These are phyloP conservation scores for Talaromyces sp. DNA, from an alignment of 2,329 filamentous ascomycete genomes.

Conservation along the genomic window DNA sequence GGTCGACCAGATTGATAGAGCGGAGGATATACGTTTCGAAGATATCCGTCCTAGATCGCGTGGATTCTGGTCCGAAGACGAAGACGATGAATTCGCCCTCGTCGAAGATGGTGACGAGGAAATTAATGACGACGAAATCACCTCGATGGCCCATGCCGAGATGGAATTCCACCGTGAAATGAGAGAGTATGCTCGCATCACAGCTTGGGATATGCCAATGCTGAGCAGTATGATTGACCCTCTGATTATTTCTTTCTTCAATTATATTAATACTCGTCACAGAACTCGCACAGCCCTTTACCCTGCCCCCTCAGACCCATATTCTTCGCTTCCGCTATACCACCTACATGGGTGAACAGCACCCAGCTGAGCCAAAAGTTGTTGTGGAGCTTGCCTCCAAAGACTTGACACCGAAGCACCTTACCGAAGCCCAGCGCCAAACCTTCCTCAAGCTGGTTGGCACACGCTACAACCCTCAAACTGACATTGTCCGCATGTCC, in stretches of 20 bases:
- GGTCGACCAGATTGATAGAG: conserved; percentile 36
- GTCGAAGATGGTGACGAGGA: conserved; percentile 59
- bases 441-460: conserved; percentile 91
- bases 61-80: conserved; percentile 51
- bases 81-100: conserved; percentile 46
- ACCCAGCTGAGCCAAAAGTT: conserved; percentile 91
- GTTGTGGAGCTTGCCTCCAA: conserved; percentile 82
- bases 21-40: conserved; percentile 19
- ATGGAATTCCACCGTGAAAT: conserved; percentile 86
- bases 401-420: conserved; percentile 64
- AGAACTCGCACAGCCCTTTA: conserved; percentile 86
- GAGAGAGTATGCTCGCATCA: conserved; percentile 81
- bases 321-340: conserved; percentile 95
- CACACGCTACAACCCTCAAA: conserved; percentile 82
- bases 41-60: conserved; percentile 27
- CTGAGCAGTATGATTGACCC: conserved; percentile 68
- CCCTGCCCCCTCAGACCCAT: conserved; percentile 64
- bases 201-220: conserved; percentile 94
- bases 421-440: conserved; percentile 67
- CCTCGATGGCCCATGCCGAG: conserved; percentile 79
- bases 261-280: conserved; percentile 14
- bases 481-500: conserved; percentile 81
- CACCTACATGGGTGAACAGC: conserved; percentile 89
- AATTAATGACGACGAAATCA: conserved; percentile 77
- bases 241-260: neutral